Evolutionary conservation across 345 rosid species (phyloP).

Genomic region (Barbarea vulgaris): DNA sequence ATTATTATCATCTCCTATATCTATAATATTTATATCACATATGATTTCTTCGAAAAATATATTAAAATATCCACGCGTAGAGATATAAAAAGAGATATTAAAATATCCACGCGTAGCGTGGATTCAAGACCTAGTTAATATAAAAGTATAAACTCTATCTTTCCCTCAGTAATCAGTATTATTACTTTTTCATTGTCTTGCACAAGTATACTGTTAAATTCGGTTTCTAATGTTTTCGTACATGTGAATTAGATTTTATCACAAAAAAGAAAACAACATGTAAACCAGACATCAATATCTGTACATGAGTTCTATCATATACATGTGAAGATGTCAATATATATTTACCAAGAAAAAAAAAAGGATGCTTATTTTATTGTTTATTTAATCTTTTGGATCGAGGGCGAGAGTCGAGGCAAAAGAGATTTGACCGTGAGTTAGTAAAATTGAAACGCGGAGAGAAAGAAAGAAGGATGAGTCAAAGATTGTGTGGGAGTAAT

Average conservation of each 20-base stretch:
- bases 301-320: not conserved
- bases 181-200: not conserved
- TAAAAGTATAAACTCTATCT: too few species aligned
- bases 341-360: not conserved
- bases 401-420: conserved; percentile 31
- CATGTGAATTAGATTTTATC: not conserved
- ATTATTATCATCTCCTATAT: too few species aligned
- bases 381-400: conserved; percentile 22
- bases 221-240: not conserved
- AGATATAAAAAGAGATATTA: too few species aligned
- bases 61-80: too few species aligned
- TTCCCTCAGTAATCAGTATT: not conserved
- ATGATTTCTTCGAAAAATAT: too few species aligned
- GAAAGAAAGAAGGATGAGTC: conserved; percentile 29
- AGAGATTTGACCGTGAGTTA: conserved; percentile 23
- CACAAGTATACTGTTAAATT: not conserved
- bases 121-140: too few species aligned
- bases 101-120: too few species aligned
- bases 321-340: conserved; percentile 8
- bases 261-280: not conserved
- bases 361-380: not conserved
- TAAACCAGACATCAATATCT: not conserved
- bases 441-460: conserved; percentile 10
- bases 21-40: too few species aligned
- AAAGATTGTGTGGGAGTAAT: conserved; percentile 43